Base-by-base conservation (phyloP, 805 yeast genomes). In the Gaillardinia entomophila region DNA sequence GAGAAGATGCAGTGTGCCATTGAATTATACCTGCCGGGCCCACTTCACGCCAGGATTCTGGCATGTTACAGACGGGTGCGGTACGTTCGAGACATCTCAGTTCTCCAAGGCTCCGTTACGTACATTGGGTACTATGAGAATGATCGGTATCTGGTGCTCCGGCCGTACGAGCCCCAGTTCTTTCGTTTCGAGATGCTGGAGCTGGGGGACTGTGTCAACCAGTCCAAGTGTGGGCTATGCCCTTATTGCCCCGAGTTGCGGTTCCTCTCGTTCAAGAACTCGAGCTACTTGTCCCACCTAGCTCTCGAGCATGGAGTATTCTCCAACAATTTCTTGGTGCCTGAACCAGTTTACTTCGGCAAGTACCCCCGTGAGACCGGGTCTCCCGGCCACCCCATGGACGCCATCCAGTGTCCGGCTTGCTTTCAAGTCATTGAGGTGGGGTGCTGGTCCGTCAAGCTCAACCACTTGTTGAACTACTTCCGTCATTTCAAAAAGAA, bases 241-340 rank as follows among this genome's bases (percentile, higher is more conserved):
- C 52, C 61, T 1, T 59, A 54, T 33, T 59, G 64, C 30, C 49
- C 48, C 13, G 34, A 36, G 13, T 49, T 58, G 13, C 47, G 49
- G 34, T 58, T 59, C 33, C 41, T 51, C 15, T 60, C 61, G 2
- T 49, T 54, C 38, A 57, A 57, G 34, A 58, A 59, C 42, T 51
- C 59, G 6, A 49, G 54, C 27, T 59, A 58, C 34, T 46, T 57
- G 5, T 51, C 60, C 4, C 65, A 58, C 36, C 40, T 59, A 39
- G 54, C 63, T 4, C 41, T 54, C 27, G 60, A 55, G 33, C 65
- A 59, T 39, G 65, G 65, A 4, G 46, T 59, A 5, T 50, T 47
- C 22, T 54, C 62, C 26, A 55, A 55, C 37, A 55, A 54, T 20
- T 51, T 41, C 28, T 41, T 53, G 13, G 52, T 53, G 2, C 65